Evolutionary conservation across 108 stramenopile genomes (phyloP), one percentile per base, ranked within the genome.

Genomic region (Pseudonitzschia multiseries): DNA sequence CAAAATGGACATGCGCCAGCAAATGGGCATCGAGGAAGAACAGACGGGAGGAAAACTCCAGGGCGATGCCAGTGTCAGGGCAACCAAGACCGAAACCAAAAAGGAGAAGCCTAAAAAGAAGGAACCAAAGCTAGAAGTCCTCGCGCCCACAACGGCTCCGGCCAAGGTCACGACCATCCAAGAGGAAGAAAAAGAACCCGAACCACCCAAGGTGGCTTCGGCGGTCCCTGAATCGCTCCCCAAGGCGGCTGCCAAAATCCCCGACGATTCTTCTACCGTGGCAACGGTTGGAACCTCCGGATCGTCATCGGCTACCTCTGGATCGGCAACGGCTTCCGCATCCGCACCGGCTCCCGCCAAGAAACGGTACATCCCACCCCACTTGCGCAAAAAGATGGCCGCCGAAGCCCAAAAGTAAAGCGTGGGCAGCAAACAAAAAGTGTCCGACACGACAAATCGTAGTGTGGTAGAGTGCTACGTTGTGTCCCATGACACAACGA

Each of bases 1-100:
- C 76, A 99, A 97, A 78, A 96, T 89, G 91, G 90, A 92, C 61
- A 91, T 97, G 86, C 69, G 91, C 60, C 73, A 70, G 12, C 86
- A 93, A 68, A 81, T 93, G 86, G 80, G 89, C 33, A 85, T 93
- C 48, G 89, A 85, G 46, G 74, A 67, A 24, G 81, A 84, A 29
- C 56, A 73, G 9, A 69, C 75, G 22, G 46, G 46, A 48, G 79
- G 60, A 18, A 86, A 90, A 59, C 79, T 95, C 26, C 83, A 82
- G 54, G 94, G 94, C 54, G 94, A 92, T 66, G 89, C 91, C 40
- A 88, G 87, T 69, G 88, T 85, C 15, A 77, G 82, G 82, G 87
- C 81, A 33, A 85, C 87, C 68, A 10, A n/a, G 36, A 76, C 67
- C 62, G 83, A 78, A 77, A 60, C 56, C 65, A 72, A 15, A 84